Conservation (phyloP, 805 yeast species). For the Cyberlindnera xylosilytica region DNA sequence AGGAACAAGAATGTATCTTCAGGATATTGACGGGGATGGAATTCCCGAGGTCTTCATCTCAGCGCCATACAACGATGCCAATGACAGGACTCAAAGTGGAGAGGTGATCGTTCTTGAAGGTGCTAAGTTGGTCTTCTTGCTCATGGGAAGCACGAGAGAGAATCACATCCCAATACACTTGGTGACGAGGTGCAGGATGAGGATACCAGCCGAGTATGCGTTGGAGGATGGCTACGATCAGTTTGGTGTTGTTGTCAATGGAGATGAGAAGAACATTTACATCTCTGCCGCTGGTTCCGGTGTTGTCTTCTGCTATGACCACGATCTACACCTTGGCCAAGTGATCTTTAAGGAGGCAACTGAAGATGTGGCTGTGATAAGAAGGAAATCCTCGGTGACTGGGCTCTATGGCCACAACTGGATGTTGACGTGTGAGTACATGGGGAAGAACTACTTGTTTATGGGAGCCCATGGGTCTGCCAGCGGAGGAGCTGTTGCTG, state of each 20-base stretch:
- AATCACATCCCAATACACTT: conserved; percentile 12
- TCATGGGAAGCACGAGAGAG: conserved; percentile 5
- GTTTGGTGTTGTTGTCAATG: conserved; percentile 37
- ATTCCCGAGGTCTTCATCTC: conserved; percentile 42
- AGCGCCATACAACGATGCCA: conserved; percentile 39
- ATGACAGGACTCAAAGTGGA: conserved; percentile 35
- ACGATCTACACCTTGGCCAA: conserved; percentile 19
- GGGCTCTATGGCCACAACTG: conserved; percentile 19
- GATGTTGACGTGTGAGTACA: conserved; percentile 15
- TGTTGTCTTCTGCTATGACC: conserved; percentile 33
- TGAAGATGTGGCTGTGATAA: conserved; percentile 27
- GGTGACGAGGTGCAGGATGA: background rate
- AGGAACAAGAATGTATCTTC: conserved; percentile 33
- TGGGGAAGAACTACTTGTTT: conserved; percentile 11
- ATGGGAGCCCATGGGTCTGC: conserved; percentile 13
- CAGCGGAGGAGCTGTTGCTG: conserved; percentile 26
- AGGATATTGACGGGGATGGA: conserved; percentile 37
- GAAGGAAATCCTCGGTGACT: conserved; percentile 14
- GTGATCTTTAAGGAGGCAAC: conserved; percentile 6
- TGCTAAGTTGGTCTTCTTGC: conserved; percentile 12
- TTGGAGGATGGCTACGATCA: conserved; percentile 36
- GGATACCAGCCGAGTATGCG: conserved; percentile 19
- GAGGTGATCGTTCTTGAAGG: conserved; percentile 33
- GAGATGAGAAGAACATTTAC: conserved; percentile 27
- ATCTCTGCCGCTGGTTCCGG: conserved; percentile 39